Base-by-base conservation (phyloP, 192 early-diverging fungal species). In the Coemansia reversa region DNA sequence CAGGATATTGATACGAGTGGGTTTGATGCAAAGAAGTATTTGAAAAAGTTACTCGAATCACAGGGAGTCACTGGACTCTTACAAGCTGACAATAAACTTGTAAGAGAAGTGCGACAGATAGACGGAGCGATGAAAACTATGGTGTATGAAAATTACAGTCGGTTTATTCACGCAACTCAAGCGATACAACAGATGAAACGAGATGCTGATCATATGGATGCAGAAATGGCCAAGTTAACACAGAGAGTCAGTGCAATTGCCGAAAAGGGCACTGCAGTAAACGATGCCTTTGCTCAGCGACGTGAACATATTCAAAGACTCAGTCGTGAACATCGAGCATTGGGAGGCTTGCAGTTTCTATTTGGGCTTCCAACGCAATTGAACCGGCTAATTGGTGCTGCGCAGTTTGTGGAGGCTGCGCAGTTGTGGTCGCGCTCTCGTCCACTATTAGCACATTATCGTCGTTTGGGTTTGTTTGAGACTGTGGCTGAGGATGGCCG, bases 101-200 rank as follows among this genome's bases (percentile, higher is more conserved):
- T 63, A 18, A 30, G 59, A 82, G 91, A 92, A 56, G 89, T 94
- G 51, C 86, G 91, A 60, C 86, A 95, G 58, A 85, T 98, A 57
- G 94, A 98, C 70, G 92, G 94, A 11, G 91, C 94, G 47, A 93
- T 96, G 91, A 96, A 98, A 74, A 96, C 97, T 0, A 84, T 98
- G 48, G 95, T 98, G 4, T 98, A 98, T 71, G 93, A 97, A 81
- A 98, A 98, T 84, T 98, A 98, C 69, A 93, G 85, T 85, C 94
- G 95, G 83, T 97, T 98, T 66, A 93, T 97, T 52, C 90, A 87
- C 42, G 96, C 96, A 0, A 93, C 94, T 2, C 93, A 97, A 57
- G 94, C 96, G 1, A 94, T 98, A 51, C 66, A 85, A 9, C 68
- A 90, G 83, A 95, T 98, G 91, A 88, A 88, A 71, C 83, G 83